Evolutionary conservation across 2,329 filamentous ascomycete genomes (phyloP).

Genomic region (Trichoderma pleuroti): DNA sequence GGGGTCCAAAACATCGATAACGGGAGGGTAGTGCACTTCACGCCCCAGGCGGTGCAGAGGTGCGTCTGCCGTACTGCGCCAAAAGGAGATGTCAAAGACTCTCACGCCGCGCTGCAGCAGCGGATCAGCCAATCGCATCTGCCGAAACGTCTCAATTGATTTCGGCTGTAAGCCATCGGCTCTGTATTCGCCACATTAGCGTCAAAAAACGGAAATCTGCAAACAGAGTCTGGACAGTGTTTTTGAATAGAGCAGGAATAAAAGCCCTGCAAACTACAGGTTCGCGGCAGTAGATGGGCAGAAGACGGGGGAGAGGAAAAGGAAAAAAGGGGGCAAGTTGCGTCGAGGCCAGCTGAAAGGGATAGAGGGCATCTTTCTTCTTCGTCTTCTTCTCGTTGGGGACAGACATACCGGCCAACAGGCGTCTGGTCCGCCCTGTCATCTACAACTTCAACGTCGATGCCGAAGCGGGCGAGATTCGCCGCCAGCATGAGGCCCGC

Average conservation of each 20-base stretch:
- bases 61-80: constrained; percentile 53
- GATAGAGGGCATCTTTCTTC: neutral
- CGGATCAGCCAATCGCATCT: constrained; percentile 68
- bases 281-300: neutral
- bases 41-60: constrained; percentile 59
- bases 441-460: constrained; percentile 44
- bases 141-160: constrained; percentile 71
- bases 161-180: constrained; percentile 75
- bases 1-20: constrained; percentile 54
- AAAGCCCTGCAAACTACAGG: no score
- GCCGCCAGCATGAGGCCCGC: constrained; percentile 42
- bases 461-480: constrained; percentile 41
- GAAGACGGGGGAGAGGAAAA: neutral
- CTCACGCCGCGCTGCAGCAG: constrained; percentile 64
- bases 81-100: constrained; percentile 73
- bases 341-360: neutral
- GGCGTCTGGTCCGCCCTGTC: constrained; percentile 60
- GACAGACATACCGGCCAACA: constrained; percentile 49
- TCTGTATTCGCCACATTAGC: constrained; percentile 33
- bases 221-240: neutral
- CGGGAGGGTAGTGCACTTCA: constrained; percentile 65
- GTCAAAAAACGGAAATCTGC: neutral
- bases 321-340: neutral
- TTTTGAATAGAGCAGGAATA: neutral
- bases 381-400: neutral